These are phyloP conservation scores for Vitellaria paradoxa DNA, from an alignment of 179 eudicot genomes.

Conservation along the genomic window DNA sequence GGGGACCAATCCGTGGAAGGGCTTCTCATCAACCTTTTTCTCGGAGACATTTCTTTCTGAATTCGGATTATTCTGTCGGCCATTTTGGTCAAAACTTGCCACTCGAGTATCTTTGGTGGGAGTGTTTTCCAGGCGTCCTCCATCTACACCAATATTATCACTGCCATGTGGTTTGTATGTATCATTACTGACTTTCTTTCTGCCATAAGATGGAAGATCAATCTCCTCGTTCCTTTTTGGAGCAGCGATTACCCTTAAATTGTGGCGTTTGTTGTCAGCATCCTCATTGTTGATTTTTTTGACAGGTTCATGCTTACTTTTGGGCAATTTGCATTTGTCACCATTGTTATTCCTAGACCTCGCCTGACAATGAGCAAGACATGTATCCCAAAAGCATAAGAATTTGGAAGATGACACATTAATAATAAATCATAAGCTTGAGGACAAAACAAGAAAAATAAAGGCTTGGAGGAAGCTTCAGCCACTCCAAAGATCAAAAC, in stretches of 20 bases:
- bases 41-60: slow-evolving; percentile 5
- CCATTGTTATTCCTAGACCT: slow-evolving; percentile 9
- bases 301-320: slow-evolving; percentile 1
- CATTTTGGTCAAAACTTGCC: not conserved
- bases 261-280: not conserved
- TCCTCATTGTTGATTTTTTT: not conserved
- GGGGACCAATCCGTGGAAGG: slow-evolving; percentile 8
- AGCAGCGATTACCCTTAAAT: slow-evolving; percentile 9
- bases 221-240: slow-evolving; percentile 11
- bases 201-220: slow-evolving; percentile 4
- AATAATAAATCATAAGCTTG: no score
- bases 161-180: not conserved
- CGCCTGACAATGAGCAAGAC: slow-evolving; percentile 13
- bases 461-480: not conserved
- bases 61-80: slow-evolving; percentile 5
- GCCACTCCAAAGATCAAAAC: no score
- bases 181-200: slow-evolving; percentile 2
- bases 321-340: not conserved
- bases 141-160: slow-evolving; percentile 1
- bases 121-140: slow-evolving; percentile 13
- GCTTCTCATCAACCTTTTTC: slow-evolving; percentile 22
- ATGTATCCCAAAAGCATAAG: not conserved
- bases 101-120: slow-evolving; percentile 4
- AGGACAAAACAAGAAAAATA: not conserved
- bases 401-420: not conserved